Percentiles rank a stretch among this genome's conserved stretches.
phyloP scores from a whole-genome alignment of 768 basidiomycete species.

The Boletellus sp. region DNA sequence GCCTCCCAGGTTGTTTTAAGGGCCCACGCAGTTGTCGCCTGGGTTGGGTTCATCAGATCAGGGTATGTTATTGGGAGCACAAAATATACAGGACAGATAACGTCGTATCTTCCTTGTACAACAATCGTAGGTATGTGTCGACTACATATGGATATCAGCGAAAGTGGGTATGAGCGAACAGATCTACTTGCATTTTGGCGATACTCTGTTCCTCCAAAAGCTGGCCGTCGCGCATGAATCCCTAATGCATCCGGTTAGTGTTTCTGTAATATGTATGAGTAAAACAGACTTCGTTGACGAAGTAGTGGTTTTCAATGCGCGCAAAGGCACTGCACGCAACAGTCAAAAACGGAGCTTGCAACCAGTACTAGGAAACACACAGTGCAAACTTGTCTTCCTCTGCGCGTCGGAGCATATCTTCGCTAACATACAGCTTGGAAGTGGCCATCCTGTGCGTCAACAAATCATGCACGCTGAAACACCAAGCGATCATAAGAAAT shows the following conservation, averaged over 20 bases:
- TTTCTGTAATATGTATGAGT: background rate
- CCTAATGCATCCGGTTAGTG: slow-evolving; percentile 37
- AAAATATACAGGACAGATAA: slow-evolving; percentile 72
- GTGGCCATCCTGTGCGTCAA: slow-evolving; percentile 67
- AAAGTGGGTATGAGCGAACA: background rate
- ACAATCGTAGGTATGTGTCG: slow-evolving; percentile 83
- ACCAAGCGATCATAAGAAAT: background rate
- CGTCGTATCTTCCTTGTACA: slow-evolving; percentile 86
- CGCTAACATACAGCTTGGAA: slow-evolving; percentile 68
- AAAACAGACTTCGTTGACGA: slow-evolving; percentile 64
- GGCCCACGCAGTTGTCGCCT: slow-evolving; percentile 77
- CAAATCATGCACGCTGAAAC: background rate
- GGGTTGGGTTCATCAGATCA: background rate
- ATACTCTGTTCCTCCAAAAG: slow-evolving; percentile 79
- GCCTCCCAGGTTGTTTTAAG: slow-evolving; percentile 85
- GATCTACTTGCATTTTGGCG: slow-evolving; percentile 70
- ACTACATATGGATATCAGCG: slow-evolving; percentile 36
- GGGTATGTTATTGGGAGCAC: background rate
- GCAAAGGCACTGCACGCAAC: slow-evolving; percentile 67
- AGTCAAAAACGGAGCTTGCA: slow-evolving; percentile 5
- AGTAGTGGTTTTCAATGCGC: slow-evolving; percentile 88
- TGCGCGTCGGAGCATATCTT: slow-evolving; percentile 61
- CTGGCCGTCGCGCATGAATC: slow-evolving; percentile 87
- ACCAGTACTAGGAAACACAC: slow-evolving; percentile 39
- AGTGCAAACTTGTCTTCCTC: slow-evolving; percentile 73